Evolutionary conservation across 2,329 filamentous ascomycete genomes (phyloP).

Genomic region (Metarhizium robertsii): DNA sequence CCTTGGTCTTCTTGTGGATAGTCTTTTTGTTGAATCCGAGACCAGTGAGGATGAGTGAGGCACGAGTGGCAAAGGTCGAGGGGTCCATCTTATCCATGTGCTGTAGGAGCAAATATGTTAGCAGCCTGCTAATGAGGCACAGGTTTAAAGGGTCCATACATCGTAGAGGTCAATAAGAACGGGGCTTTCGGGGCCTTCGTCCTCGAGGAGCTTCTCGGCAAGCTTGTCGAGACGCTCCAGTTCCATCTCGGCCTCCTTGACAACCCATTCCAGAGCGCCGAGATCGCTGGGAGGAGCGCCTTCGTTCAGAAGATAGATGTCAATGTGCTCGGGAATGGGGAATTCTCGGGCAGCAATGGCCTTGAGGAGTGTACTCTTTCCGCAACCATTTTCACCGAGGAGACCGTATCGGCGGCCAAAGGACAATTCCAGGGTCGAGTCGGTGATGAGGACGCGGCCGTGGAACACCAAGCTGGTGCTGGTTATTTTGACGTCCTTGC

Average conservation of each 20-base stretch:
- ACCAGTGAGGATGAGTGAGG: constrained; percentile 94
- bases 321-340: constrained; percentile 90
- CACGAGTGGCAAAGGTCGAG: constrained; percentile 90
- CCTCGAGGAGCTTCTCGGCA: constrained; percentile 84
- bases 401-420: constrained; percentile 90
- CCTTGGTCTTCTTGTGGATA: constrained; percentile 99
- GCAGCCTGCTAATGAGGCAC: background rate
- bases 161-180: constrained; percentile 93
- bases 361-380: constrained; percentile 96
- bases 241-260: constrained; percentile 87
- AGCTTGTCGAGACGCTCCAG: constrained; percentile 81
- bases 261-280: constrained; percentile 94
- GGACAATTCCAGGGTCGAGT: constrained; percentile 87
- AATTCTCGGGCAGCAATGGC: constrained; percentile 89
- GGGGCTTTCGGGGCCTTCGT: constrained; percentile 83
- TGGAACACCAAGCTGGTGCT: constrained; percentile 94
- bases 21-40: constrained; percentile 98
- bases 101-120: constrained; percentile 34
- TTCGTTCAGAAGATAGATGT: constrained; percentile 97
- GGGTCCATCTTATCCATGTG: constrained; percentile 99
- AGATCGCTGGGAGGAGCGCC: constrained; percentile 82
- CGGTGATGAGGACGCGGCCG: constrained; percentile 89
- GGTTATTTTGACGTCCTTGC: constrained; percentile 94
- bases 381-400: constrained; percentile 96
- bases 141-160: constrained; percentile 39